Evolutionary conservation across 208 protist species (phyloP), one percentile per base, ranked within the genome.

Genomic region (Angomonas deanei): DNA sequence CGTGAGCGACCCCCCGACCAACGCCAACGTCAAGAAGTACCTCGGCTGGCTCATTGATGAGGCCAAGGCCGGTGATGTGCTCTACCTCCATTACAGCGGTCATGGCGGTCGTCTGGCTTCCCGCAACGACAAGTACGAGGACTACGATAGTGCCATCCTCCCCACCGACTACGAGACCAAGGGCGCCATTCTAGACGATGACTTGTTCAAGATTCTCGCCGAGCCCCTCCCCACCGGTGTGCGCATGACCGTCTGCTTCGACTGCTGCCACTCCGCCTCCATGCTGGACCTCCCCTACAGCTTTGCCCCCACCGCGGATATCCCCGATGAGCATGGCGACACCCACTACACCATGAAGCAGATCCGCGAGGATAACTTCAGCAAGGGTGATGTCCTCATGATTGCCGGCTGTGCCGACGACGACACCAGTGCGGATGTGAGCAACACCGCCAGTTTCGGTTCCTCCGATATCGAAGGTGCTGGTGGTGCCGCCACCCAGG

Each of bases 231-330:
- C 92, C 13, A 28, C 70, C 0, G 91, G 88, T 10, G 80, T 82
- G 52, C 84, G 86, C 61, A 80, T 97, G 84, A 97, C 92, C 11
- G 82, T 78, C 27, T 80, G 97, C 36, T 97, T 97, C 66, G 94
- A 98, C 69, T 97, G 92, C 72, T 98, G 94, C 61, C 94, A 98
- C 74, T 94, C 86, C 3, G 92, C 86, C 34, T 88, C 86, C 2
- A 78, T 94, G 70, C 72, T 97, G 34, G 92, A 97, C 65, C 80
- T 97, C 24, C 91, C 91, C 13, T 97, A 86, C 74, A 77, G 67
- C 27, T 97, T 93, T 68, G 78, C 92, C 10, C 28, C 54, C 17
- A 39, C 24, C 4, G 31, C 30, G 17, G 70, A 64, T 19, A 53
- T 47, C 11, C 60, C 61, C 1, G 76, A 77, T 33, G 6, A 50